Evolutionary conservation across 2,329 filamentous ascomycete genomes (phyloP).

Genomic region (Penicillium sp.): DNA sequence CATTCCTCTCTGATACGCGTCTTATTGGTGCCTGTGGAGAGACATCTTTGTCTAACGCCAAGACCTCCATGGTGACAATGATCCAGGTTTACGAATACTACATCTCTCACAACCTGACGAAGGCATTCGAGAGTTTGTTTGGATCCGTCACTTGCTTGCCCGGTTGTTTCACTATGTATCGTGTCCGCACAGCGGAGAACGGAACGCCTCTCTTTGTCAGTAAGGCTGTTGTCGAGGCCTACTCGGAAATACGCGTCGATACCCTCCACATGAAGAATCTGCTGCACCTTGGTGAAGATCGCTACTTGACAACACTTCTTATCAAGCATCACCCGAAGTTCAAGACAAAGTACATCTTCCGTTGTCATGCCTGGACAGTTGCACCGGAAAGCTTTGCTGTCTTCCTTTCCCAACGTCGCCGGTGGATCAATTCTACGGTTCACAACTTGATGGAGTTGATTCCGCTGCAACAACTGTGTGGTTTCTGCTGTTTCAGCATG

Average conservation of each 20-base stretch:
- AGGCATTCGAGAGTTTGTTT: constrained; percentile 96
- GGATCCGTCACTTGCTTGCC: constrained; percentile 96
- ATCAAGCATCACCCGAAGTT: constrained; percentile 90
- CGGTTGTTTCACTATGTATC: constrained; percentile 99
- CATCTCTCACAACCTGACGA: constrained; percentile 95
- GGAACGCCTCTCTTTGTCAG: constrained; percentile 97
- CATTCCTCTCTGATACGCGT: constrained; percentile 87
- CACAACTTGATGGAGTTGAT: constrained; percentile 97
- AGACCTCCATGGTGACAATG: constrained; percentile 93
- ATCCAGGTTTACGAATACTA: constrained; percentile 99
- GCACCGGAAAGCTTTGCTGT: constrained; percentile 91
- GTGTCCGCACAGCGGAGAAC: constrained; percentile 88
- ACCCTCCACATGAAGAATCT: constrained; percentile 99
- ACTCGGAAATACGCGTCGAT: constrained; percentile 91
- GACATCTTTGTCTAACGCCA: constrained; percentile 88
- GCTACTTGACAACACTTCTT: constrained; percentile 90
- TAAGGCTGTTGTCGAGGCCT: constrained; percentile 82
- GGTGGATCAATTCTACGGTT: constrained; percentile 99
- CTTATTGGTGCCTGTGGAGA: constrained; percentile 95
- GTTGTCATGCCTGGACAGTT: constrained; percentile 93
- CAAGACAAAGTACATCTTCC: constrained; percentile 97
- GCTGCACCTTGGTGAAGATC: constrained; percentile 93
- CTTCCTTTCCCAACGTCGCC: constrained; percentile 95
- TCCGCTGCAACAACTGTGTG: constrained; percentile 87
- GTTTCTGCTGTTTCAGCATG: constrained; percentile 99